These are phyloP conservation scores for Tolypocladium ophioglossoides DNA, from an alignment of 2,329 filamentous ascomycete genomes.

Conservation along the genomic window DNA sequence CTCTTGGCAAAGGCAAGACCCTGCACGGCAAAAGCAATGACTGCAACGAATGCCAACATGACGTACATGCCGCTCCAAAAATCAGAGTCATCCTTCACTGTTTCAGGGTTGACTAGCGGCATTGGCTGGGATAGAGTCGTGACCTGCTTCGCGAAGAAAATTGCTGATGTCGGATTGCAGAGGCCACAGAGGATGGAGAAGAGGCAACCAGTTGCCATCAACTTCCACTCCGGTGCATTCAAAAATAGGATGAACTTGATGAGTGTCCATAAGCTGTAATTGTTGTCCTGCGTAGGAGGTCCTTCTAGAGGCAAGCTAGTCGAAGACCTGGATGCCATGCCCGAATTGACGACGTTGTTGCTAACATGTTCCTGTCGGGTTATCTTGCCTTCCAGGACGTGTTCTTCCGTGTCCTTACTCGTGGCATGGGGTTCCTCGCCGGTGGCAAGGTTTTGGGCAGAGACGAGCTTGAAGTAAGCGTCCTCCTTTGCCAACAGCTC, in stretches of 20 bases:
- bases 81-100: conserved; percentile 60
- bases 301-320: conserved; percentile 47
- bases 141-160: conserved; percentile 88
- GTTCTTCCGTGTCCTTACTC: conserved; percentile 54
- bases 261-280: conserved; percentile 64
- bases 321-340: no score
- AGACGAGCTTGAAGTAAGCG: conserved; percentile 77
- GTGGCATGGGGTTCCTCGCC: conserved; percentile 41
- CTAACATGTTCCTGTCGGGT: no score
- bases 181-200: conserved; percentile 70
- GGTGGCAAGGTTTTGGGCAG: conserved; percentile 71
- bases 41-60: conserved; percentile 66
- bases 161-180: conserved; percentile 54
- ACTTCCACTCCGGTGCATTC: conserved; percentile 60
- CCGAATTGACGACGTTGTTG: no score
- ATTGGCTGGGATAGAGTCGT: conserved; percentile 49
- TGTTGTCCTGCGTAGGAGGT: conserved; percentile 45
- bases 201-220: conserved; percentile 63
- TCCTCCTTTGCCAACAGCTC: conserved; percentile 58
- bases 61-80: conserved; percentile 88
- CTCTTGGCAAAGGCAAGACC: conserved; percentile 71
- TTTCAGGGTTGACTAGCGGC: conserved; percentile 34
- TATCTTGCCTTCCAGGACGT: no score
- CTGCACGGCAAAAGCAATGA: conserved; percentile 57
- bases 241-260: conserved; percentile 72